Evolutionary conservation across 2,329 filamentous ascomycete species (phyloP).

Genomic region (Biscogniauxia mediterranea): DNA sequence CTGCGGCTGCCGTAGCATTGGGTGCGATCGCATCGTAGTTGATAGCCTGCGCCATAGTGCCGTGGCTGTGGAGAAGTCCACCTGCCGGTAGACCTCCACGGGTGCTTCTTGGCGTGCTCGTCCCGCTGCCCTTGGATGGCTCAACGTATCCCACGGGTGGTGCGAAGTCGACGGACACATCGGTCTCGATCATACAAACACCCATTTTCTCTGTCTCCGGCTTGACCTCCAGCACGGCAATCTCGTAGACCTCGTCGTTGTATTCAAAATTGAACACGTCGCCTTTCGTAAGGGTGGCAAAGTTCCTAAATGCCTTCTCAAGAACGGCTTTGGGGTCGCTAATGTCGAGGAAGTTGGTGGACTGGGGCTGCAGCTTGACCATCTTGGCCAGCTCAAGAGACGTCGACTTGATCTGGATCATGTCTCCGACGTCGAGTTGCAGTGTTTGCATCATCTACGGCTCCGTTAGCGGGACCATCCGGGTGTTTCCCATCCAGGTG

Average conservation of each 20-base stretch:
- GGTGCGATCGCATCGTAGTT: conserved; percentile 92
- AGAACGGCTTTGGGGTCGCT: conserved; percentile 96
- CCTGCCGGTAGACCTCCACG: conserved; percentile 65
- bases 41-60: conserved; percentile 96
- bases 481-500: no score
- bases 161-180: conserved; percentile 94
- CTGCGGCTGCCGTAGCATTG: conserved; percentile 62
- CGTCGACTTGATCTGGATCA: conserved; percentile 93
- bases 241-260: conserved; percentile 90
- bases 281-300: conserved; percentile 87
- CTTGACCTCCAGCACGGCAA: conserved; percentile 91
- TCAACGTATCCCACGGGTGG: conserved; percentile 93
- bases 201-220: conserved; percentile 79
- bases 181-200: conserved; percentile 93
- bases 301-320: conserved; percentile 94
- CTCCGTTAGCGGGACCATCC: conserved; percentile 20
- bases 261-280: conserved; percentile 96
- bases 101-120: conserved; percentile 75
- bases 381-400: conserved; percentile 86
- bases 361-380: conserved; percentile 96
- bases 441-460: conserved; percentile 89
- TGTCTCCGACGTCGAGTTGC: conserved; percentile 83
- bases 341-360: conserved; percentile 90
- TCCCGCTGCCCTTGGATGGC: conserved; percentile 74
- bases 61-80: conserved; percentile 76